Percentiles rank a stretch among this genome's conserved stretches.
These are phyloP conservation scores for Leccinum incarnatum DNA, from an alignment of 768 basidiomycete genomes.

Conservation along the genomic window DNA sequence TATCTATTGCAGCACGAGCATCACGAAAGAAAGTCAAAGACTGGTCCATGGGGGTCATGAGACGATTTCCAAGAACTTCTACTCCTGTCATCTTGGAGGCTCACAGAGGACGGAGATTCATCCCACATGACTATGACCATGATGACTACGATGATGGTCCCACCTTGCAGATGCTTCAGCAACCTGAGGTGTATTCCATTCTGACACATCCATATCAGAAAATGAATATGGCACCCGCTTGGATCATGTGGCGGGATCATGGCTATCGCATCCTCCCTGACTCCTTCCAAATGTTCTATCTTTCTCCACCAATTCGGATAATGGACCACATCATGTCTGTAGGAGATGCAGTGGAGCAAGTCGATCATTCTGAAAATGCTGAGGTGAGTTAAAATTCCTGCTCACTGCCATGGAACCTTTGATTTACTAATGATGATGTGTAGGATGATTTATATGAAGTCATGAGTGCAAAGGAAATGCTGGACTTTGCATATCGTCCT, in stretches of 20 bases:
- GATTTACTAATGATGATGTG: no score
- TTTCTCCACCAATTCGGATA: background rate
- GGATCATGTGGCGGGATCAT: conserved; percentile 13
- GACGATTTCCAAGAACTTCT: background rate
- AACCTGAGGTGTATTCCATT: conserved; percentile 1
- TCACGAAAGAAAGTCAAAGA: no score
- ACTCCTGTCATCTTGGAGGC: background rate
- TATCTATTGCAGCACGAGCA: no score
- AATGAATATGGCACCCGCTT: background rate
- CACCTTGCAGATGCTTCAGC: conserved; percentile 9
- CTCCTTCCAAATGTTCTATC: conserved; percentile 11
- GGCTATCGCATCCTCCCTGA: conserved; percentile 2
- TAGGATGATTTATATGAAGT: no score
- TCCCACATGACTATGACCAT: background rate
- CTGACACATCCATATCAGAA: background rate
- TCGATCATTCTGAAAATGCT: no score
- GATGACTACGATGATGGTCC: conserved; percentile 10
- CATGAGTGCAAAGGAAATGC: background rate
- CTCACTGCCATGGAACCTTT: no score
- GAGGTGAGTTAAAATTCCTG: no score
- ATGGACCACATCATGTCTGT: conserved; percentile 1
- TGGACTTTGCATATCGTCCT: background rate
- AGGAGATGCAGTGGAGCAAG: background rate
- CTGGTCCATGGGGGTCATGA: no score
- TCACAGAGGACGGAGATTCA: background rate